A percentile compares a stretch with the other conserved stretches of the same genome.
Evolutionary conservation across 1,284 basidiomycete species (phyloP).

Genomic region (Moniliophthora roreri): DNA sequence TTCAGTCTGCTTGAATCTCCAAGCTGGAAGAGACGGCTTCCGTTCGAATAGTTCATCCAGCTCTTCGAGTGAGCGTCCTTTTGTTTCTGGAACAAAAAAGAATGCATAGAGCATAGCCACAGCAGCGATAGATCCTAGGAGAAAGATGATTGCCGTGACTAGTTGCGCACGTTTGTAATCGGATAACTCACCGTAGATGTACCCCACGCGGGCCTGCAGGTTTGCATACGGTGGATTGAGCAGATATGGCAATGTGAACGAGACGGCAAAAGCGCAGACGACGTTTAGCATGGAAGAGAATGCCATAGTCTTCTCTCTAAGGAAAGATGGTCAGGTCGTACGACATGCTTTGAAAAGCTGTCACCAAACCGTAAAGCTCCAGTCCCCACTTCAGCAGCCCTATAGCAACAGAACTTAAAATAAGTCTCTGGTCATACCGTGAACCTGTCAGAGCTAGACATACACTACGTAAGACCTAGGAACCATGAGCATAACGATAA

Average conservation of each 20-base stretch:
- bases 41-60: conserved; percentile 13
- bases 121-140: conserved; percentile 11
- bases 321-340: not conserved
- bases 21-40: conserved; percentile 10
- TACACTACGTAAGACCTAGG: conserved; percentile 14
- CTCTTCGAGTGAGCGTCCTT: conserved; percentile 11
- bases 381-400: conserved; percentile 12
- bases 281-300: conserved; percentile 13
- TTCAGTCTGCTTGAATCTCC: conserved; percentile 8
- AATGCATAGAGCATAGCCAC: conserved; percentile 12
- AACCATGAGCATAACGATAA: not conserved
- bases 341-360: not conserved
- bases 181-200: conserved; percentile 9
- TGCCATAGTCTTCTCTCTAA: conserved; percentile 15
- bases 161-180: not conserved
- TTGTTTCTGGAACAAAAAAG: conserved; percentile 13
- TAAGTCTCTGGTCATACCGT: not conserved
- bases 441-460: not conserved
- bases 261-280: conserved; percentile 10
- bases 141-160: not conserved
- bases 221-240: conserved; percentile 14
- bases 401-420: not conserved
- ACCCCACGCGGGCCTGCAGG: conserved; percentile 11
- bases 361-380: conserved; percentile 4
- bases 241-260: conserved; percentile 13